phyloP scores from a whole-genome alignment of 2,329 filamentous ascomycete species.

The Pezicula carpinea region DNA sequence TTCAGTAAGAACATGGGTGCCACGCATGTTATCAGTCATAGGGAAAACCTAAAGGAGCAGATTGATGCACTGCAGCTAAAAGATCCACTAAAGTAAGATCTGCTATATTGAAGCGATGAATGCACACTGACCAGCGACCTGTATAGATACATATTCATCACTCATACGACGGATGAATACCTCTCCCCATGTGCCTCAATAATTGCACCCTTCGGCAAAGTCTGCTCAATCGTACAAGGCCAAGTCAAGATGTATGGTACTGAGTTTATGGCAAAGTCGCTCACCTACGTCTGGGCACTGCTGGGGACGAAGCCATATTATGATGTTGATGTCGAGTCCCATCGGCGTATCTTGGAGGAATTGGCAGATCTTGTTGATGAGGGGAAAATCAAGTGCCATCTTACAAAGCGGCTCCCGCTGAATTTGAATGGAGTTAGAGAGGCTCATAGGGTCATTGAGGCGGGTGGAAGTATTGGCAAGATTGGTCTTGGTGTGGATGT shows the following conservation, averaged over 20 bases:
- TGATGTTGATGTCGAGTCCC: slow-evolving; percentile 32
- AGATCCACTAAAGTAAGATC: slow-evolving; percentile 35
- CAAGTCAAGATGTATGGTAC: slow-evolving; percentile 39
- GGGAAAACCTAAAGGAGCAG: slow-evolving; percentile 34
- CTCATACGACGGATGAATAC: slow-evolving; percentile 37
- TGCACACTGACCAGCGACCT: background rate
- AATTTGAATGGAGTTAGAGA: slow-evolving; percentile 33
- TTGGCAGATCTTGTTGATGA: slow-evolving; percentile 31
- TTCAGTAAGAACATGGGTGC: slow-evolving; percentile 37
- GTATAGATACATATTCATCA: slow-evolving; percentile 30
- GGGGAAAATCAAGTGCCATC: slow-evolving; percentile 33
- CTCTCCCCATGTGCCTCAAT: slow-evolving; percentile 32
- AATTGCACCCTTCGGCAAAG: slow-evolving; percentile 39
- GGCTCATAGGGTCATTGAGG: slow-evolving; percentile 35
- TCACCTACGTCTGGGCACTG: slow-evolving; percentile 38
- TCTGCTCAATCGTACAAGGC: slow-evolving; percentile 41
- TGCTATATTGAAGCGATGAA: background rate
- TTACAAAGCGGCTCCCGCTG: slow-evolving; percentile 31
- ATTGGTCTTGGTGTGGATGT: slow-evolving; percentile 30
- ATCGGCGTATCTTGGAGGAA: slow-evolving; percentile 34
- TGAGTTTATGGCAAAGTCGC: slow-evolving; percentile 40
- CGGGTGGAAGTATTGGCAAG: slow-evolving; percentile 33
- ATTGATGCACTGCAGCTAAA: slow-evolving; percentile 31
- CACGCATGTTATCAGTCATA: slow-evolving; percentile 39
- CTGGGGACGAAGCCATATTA: slow-evolving; percentile 37